Base-by-base conservation (phyloP, 116 monocot genomes). In the Iris pallida region DNA sequence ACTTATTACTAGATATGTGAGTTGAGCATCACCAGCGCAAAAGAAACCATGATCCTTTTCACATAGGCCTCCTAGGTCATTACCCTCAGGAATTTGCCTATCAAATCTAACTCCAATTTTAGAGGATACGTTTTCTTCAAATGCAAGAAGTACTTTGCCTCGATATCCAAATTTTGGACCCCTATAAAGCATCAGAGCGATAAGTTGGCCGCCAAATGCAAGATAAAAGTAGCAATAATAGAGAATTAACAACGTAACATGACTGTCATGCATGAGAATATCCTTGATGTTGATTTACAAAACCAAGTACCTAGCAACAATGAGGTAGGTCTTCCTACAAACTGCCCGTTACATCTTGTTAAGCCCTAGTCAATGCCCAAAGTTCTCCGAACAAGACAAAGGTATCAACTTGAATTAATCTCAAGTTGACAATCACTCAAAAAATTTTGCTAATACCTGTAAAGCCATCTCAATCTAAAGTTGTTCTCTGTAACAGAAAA, bases 41-140 rank as follows among this genome's bases (percentile, higher is more conserved):
- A 93, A 99, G 86, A 90, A 99, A 17, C 99, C 99, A 75, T 86
- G 99, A 75, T 90, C 90, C 69, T 86, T 86, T 75, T 99, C 99
- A 63, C 99, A 99, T 49, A 93, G 74, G 15, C 93, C 93, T 17
- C 99, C 99, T 68, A 99, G 86, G 76, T 99, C 92, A 76, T 80
- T 90, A 9, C 99, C 99, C 55, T 93, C 88, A 66, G 73, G 73
- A 65, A 99, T 86, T 80, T 81, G 87, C 69, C 72, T 90, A 74
- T 99, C 99, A 72, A 99, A 99, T 82, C 99, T 78, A 42, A 99
- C 93, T 61, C 99, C 99, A 83, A 99, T 65, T 79, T 99, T 99
- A 4, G 99, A 88, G 52, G 76, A 80, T 54, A 80, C 87, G 79
- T 99, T 99, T 68, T 86, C 86, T 72, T 92, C 88, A 76, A 93